These are phyloP conservation scores for Chaetomium olivaceum DNA, from an alignment of 2,329 filamentous ascomycete genomes.

Conservation along the genomic window DNA sequence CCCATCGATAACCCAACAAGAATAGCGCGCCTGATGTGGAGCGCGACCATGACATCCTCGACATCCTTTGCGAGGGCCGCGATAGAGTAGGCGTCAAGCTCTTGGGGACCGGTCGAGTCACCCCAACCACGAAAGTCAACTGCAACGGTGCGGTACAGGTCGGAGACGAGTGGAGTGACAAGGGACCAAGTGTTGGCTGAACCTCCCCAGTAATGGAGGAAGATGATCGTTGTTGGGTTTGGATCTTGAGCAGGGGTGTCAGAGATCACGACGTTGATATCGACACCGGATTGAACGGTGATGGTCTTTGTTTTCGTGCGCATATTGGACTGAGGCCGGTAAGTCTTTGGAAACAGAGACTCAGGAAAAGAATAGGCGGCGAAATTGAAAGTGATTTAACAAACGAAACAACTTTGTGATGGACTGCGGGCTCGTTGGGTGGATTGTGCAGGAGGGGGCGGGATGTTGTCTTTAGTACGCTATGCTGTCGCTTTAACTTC, in stretches of 20 bases:
- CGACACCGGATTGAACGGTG: background rate
- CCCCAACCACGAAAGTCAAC: conserved; percentile 7
- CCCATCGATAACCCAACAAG: conserved; percentile 15
- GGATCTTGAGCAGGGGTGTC: background rate
- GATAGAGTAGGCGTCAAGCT: background rate
- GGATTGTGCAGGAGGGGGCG: too few relatives aligned
- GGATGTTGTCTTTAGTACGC: too few relatives aligned
- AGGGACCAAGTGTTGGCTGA: conserved; percentile 1
- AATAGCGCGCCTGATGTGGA: background rate
- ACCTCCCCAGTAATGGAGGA: conserved; percentile 12
- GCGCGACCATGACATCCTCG: conserved; percentile 1
- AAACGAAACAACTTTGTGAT: too few relatives aligned
- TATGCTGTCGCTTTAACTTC: too few relatives aligned
- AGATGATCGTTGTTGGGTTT: background rate
- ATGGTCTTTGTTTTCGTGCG: background rate
- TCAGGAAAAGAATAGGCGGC: too few relatives aligned
- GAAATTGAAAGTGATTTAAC: too few relatives aligned
- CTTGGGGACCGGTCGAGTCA: background rate
- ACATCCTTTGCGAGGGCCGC: background rate
- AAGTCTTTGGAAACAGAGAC: too few relatives aligned
- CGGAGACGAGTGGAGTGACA: background rate
- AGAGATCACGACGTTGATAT: background rate
- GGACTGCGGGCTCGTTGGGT: too few relatives aligned
- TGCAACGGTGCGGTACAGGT: background rate
- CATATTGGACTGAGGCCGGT: background rate